A percentile compares a stretch with the other conserved stretches of the same genome.
Conservation (phyloP, 345 rosid species). For the Citrus sinensis region DNA sequence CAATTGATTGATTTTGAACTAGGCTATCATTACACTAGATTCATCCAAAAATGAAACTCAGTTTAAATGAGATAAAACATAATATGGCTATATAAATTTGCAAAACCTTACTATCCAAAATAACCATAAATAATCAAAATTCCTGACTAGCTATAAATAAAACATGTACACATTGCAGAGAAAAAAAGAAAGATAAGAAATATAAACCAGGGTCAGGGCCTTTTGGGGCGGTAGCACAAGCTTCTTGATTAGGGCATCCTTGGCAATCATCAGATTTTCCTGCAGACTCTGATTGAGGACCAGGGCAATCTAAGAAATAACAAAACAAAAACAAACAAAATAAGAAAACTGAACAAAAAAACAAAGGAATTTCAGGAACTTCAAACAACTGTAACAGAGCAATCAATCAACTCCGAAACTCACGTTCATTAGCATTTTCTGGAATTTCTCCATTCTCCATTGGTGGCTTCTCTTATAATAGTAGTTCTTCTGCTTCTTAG, state of each 20-base stretch:
- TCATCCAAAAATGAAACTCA: background rate
- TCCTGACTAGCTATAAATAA: background rate
- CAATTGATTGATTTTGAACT: background rate
- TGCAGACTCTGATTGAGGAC: slow-evolving; percentile 68
- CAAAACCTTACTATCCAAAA: background rate
- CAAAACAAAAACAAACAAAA: background rate
- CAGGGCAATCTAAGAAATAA: slow-evolving; percentile 72
- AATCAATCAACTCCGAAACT: background rate
- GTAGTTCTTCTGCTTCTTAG: background rate
- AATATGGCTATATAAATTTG: background rate
- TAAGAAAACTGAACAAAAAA: background rate
- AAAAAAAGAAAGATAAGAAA: background rate
- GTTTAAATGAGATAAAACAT: background rate
- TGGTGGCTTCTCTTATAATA: background rate
- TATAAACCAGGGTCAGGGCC: slow-evolving; percentile 90
- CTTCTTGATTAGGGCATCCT: slow-evolving; percentile 94
- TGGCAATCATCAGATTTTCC: slow-evolving; percentile 79
- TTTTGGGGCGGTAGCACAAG: slow-evolving; percentile 87
- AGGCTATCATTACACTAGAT: background rate
- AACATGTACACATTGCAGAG: background rate
- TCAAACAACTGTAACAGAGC: background rate
- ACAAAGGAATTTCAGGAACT: background rate
- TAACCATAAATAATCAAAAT: background rate
- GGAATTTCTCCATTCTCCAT: slow-evolving; percentile 72
- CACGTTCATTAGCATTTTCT: slow-evolving; percentile 61